Base-by-base conservation (phyloP, 805 yeast species). In the Clavispora fructus region DNA sequence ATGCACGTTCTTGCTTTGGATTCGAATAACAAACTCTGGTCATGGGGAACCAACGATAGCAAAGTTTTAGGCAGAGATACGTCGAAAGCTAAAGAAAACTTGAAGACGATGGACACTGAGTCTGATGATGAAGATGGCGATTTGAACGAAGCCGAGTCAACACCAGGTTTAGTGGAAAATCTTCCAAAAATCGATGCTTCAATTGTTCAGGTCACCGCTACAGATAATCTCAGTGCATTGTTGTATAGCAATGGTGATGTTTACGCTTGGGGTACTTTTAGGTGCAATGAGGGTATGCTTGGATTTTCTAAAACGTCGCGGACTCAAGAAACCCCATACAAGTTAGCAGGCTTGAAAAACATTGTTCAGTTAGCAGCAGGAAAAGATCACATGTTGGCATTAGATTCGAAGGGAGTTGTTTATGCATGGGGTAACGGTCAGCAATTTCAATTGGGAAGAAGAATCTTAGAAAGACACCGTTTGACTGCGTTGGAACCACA, bases 391-490 rank as follows among this genome's bases (percentile, higher is more conserved):
- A 63, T 94, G 32, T 63, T 94, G 40, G 94, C 95, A 23, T 71
- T 94, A 32, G 95, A 91, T 62, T 70, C 79, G 25, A 83, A 80
- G 58, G 99, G 99, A 47, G 75, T 82, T 44, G 97, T 91, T 1
- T 89, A 78, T 60, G 91, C 98, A 0, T 94, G 99, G 99, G 99
- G 99, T 55, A 87, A 88, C 62, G 97, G 97, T 25, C 95, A 91
- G 58, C 95, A 88, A 60, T 82, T 75, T 66, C 98, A 94, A 69
- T 74, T 94, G 54, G 99, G 98, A 19, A 79, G 96, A 60, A 83
- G 83, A 58, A 81, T 91, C 23, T 61, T 83, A 66, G 97, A 81
- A 68, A 87, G 87, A 68, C 88, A 83, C 55, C 77, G 86, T 66
- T 77, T 76, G 58, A 77, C 81, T 49, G 80, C 89, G 2, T 72